Evolutionary conservation across 495 filamentous ascomycete species (phyloP).

Genomic region (Elaphomyces granulatus): DNA sequence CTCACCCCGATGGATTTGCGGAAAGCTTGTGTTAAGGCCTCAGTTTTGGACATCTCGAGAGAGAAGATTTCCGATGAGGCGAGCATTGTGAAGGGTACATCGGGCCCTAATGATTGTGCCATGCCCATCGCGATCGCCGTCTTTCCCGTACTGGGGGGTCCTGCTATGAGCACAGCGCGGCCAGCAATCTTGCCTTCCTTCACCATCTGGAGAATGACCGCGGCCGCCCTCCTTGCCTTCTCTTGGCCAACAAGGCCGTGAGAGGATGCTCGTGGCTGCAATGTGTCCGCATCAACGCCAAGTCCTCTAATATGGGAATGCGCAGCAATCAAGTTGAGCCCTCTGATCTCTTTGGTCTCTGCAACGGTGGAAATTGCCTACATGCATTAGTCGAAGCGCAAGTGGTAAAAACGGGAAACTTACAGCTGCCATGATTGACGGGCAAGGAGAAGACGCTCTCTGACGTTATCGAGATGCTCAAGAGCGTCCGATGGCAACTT

Average conservation of each 20-base stretch:
- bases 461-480: too few species aligned
- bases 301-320: conserved; percentile 96
- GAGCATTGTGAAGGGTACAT: conserved; percentile 93
- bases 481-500: too few species aligned
- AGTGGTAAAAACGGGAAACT: conserved; percentile 14
- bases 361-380: conserved; percentile 85
- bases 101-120: conserved; percentile 83
- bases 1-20: conserved; percentile 90
- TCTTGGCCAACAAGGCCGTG: conserved; percentile 97
- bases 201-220: conserved; percentile 93
- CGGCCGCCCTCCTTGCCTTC: conserved; percentile 89
- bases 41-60: conserved; percentile 97
- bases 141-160: conserved; percentile 95
- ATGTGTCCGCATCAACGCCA: conserved; percentile 80
- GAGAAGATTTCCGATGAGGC: conserved; percentile 96
- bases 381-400: neutral
- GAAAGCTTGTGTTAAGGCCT: conserved; percentile 95
- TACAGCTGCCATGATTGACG: conserved; percentile 27
- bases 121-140: conserved; percentile 98
- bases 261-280: conserved; percentile 72
- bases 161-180: conserved; percentile 85
- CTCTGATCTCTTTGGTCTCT: conserved; percentile 86
- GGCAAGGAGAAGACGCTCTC: too few species aligned
- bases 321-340: conserved; percentile 91
- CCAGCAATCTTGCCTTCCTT: conserved; percentile 97